Base-by-base conservation (phyloP, 2,329 filamentous ascomycete genomes). In the Stachybotrys chartarum region DNA sequence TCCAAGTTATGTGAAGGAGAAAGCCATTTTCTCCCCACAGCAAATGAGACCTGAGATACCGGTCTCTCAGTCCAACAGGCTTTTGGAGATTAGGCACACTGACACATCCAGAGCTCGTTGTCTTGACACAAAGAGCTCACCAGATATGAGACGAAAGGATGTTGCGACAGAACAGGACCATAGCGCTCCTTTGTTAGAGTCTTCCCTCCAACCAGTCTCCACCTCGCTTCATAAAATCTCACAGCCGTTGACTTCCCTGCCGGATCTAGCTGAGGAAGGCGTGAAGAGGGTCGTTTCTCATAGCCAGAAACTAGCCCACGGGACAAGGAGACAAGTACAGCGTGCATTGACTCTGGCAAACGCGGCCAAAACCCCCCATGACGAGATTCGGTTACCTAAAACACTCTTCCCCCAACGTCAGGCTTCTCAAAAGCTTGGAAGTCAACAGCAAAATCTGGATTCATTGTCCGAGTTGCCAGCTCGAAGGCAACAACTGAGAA, bases 401-500 rank as follows among this genome's bases (percentile, higher is more conserved):
- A 24, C 24, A 24, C 24, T 4, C 4, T 24, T 4, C 24, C 4
- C 24, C 4, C 24, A 24, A 24, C 24, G 24, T 24, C 24, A 24
- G 24, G 24, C 24, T 24, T 24, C 24, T 24, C 24, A 24, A 4
- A 24, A 24, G 24, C 24, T 24, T 24, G 24, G 24, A 24, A 42
- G 35, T 14, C 35, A 42, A 42, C 10, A 42, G 35, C 35, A 42
- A 10, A 42, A 14, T 42, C 10, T 3, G 14, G 14, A 14, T 42
- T 10, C 10, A 42, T 10, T 10, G 35, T 42, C 35, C 8, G 35
- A 42, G 2, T 55, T 63, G 46, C 62, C 61, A 30, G 58, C 61
- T 30, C 62, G 54, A 61, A 64, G 62, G 52, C 58, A 60, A 17
- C 63, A 64, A 44, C 54, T 65, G 30, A 63, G 59, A n/a, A 65